Percentiles rank a stretch among this genome's conserved stretches.
Evolutionary conservation across 495 filamentous ascomycete genomes (phyloP).

Genomic region (Lepidopterella palustris): DNA sequence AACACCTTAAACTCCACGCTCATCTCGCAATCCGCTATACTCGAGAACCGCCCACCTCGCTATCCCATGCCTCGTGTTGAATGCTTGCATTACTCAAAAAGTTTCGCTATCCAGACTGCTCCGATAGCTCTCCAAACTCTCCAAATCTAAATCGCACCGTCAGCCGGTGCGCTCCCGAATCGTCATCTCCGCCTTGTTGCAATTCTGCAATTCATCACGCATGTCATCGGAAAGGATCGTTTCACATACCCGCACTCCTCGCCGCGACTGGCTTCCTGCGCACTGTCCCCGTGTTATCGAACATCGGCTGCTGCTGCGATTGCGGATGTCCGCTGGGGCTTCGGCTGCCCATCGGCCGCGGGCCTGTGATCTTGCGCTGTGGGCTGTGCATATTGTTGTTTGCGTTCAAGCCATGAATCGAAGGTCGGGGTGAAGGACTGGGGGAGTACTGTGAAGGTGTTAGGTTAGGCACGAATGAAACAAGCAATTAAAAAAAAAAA

Average conservation of each 20-base stretch:
- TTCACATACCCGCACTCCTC: slow-evolving; percentile 16
- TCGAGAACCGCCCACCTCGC: neutral
- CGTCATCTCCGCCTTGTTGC: neutral
- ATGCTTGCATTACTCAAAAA: neutral
- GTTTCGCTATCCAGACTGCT: slow-evolving; percentile 10
- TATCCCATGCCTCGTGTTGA: too few species aligned
- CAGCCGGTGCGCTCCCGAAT: neutral
- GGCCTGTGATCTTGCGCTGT: slow-evolving; percentile 37
- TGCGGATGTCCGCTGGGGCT: slow-evolving; percentile 25
- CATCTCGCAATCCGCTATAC: neutral
- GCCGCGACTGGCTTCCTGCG: slow-evolving; percentile 27
- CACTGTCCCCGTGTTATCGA: slow-evolving; percentile 19
- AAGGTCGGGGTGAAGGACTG: slow-evolving; percentile 23
- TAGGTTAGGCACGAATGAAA: neutral
- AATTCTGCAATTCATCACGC: too few species aligned
- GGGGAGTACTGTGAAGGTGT: slow-evolving; percentile 28
- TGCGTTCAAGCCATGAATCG: slow-evolving; percentile 11
- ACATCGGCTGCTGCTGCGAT: slow-evolving; percentile 4
- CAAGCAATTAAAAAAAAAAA: neutral
- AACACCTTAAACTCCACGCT: too few species aligned
- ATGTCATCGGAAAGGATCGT: neutral
- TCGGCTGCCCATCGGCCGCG: slow-evolving; percentile 35
- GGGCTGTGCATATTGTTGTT: slow-evolving; percentile 24
- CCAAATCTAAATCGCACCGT: slow-evolving; percentile 5
- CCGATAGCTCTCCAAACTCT: slow-evolving; percentile 24